Percentiles rank a stretch among this genome's conserved stretches.
phyloP scores from a whole-genome alignment of 2,329 filamentous ascomycete species.

The Penicillium occitanis region DNA sequence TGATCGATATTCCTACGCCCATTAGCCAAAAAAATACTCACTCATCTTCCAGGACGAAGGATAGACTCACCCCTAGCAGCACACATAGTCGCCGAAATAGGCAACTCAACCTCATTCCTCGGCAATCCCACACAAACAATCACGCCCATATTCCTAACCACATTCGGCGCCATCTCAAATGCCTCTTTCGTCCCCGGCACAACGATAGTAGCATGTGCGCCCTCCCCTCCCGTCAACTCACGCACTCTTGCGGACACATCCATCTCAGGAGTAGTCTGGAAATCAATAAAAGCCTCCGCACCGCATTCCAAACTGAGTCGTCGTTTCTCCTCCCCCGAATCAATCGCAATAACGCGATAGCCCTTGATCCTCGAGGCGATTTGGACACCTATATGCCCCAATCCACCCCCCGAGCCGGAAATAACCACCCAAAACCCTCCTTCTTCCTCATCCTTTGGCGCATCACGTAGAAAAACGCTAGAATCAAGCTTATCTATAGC shows the following conservation, averaged over 20 bases:
- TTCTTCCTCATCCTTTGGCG: neutral
- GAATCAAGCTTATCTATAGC: neutral
- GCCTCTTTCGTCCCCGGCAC: neutral
- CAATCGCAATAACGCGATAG: slow-evolving; percentile 14
- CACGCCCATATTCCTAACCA: neutral
- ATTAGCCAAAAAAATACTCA: neutral
- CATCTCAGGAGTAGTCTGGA: neutral
- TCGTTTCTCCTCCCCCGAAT: slow-evolving; percentile 4
- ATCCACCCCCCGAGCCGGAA: slow-evolving; percentile 9
- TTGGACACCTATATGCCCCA: slow-evolving; percentile 12
- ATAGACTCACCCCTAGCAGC: neutral
- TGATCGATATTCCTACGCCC: neutral
- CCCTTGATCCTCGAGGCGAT: neutral
- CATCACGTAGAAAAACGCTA: neutral
- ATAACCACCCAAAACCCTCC: slow-evolving; percentile 1
- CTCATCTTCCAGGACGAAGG: no score
- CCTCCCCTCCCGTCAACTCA: neutral
- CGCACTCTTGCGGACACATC: neutral
- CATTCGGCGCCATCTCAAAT: neutral
- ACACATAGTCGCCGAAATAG: neutral
- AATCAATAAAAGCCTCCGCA: slow-evolving; percentile 3
- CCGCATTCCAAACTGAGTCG: neutral
- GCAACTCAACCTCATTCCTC: neutral
- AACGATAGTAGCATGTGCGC: slow-evolving; percentile 9
- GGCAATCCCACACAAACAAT: slow-evolving; percentile 15